A percentile compares a stretch with the other conserved stretches of the same genome.
phyloP scores from a whole-genome alignment of 768 basidiomycete genomes.

The Boletus coccyginus region DNA sequence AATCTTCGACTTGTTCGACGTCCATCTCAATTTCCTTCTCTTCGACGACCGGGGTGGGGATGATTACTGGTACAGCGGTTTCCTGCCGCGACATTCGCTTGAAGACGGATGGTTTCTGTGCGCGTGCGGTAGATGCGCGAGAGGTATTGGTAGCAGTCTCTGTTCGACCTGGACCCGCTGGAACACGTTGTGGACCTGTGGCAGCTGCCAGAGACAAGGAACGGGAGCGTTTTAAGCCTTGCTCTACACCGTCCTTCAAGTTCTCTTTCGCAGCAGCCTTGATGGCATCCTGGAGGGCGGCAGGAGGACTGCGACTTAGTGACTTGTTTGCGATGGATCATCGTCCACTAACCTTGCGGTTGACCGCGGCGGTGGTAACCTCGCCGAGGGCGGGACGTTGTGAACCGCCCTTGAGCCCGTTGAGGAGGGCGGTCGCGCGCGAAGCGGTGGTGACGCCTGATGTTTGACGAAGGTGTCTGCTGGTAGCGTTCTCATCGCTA shows the following conservation, averaged over 20 bases:
- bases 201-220: slow-evolving; percentile 64
- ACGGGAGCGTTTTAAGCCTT: slow-evolving; percentile 55
- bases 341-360: slow-evolving; percentile 59
- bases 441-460: slow-evolving; percentile 48
- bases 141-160: slow-evolving; percentile 42
- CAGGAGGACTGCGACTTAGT: neutral
- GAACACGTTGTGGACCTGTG: slow-evolving; percentile 64
- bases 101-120: slow-evolving; percentile 33
- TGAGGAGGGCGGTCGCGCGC: slow-evolving; percentile 44
- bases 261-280: slow-evolving; percentile 56
- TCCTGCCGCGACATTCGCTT: slow-evolving; percentile 42
- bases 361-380: slow-evolving; percentile 75
- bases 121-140: slow-evolving; percentile 30
- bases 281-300: slow-evolving; percentile 32
- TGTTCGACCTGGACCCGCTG: slow-evolving; percentile 57
- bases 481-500: slow-evolving; percentile 76
- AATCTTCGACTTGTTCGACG: slow-evolving; percentile 39
- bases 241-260: slow-evolving; percentile 53
- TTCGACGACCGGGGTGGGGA: slow-evolving; percentile 40
- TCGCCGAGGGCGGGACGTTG: slow-evolving; percentile 77
- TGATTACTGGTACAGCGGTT: slow-evolving; percentile 42
- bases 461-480: slow-evolving; percentile 61
- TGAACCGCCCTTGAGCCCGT: slow-evolving; percentile 49
- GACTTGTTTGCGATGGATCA: neutral
- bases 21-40: slow-evolving; percentile 63